These are phyloP conservation scores for Boeremia lycopersici DNA, from an alignment of 2,329 filamentous ascomycete species.

Conservation along the genomic window DNA sequence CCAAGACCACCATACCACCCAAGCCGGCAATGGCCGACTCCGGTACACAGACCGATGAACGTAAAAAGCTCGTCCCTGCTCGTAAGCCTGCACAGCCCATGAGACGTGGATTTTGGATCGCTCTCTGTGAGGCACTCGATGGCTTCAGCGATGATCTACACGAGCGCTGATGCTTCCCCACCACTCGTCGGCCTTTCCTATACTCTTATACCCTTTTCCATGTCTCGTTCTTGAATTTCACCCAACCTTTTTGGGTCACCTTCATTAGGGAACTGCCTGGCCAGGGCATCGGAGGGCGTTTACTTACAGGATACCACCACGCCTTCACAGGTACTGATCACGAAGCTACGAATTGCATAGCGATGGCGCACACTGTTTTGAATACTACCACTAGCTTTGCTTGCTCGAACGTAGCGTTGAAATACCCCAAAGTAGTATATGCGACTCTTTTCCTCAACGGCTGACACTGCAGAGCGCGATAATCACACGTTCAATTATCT, in stretches of 20 bases:
- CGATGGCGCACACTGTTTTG: constrained; percentile 13
- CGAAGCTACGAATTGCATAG: constrained; percentile 17
- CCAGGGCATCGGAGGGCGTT: constrained; percentile 1
- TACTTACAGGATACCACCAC: constrained; percentile 4
- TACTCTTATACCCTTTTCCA: neutral
- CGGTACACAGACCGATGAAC: constrained; percentile 8
- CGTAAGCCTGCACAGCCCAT: constrained; percentile 16
- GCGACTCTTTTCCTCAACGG: neutral
- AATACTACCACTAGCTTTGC: neutral
- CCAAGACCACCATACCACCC: neutral
- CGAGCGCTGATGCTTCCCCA: constrained; percentile 1
- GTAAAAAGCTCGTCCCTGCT: constrained; percentile 14
- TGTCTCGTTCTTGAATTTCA: neutral
- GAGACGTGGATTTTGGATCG: constrained; percentile 28
- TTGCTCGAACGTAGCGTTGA: neutral
- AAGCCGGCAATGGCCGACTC: constrained; percentile 14
- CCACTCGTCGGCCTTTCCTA: neutral
- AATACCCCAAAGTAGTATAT: constrained; percentile 3
- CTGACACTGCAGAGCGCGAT: neutral
- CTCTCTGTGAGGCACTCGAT: constrained; percentile 30
- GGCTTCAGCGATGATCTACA: constrained; percentile 20
- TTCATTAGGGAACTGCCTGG: neutral
- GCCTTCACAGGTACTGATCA: constrained; percentile 3
- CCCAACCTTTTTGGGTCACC: neutral
- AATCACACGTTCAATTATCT: neutral